A percentile compares a stretch with the other conserved stretches of the same genome.
phyloP scores from a whole-genome alignment of 2,329 filamentous ascomycete species.

The Hirsutella rhossiliensis region DNA sequence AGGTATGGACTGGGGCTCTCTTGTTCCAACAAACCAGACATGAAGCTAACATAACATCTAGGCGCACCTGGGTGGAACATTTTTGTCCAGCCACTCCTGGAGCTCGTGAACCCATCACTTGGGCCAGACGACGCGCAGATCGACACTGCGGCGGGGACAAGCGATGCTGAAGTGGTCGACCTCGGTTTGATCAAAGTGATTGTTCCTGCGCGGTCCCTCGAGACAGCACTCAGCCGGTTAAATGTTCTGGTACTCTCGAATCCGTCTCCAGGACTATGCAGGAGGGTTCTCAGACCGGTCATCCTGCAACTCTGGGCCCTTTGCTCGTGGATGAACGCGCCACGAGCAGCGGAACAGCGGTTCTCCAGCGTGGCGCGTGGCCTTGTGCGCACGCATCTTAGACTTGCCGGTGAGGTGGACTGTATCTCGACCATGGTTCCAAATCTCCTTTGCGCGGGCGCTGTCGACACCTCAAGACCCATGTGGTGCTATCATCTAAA shows the following conservation, averaged over 20 bases:
- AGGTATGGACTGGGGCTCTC: conserved; percentile 20
- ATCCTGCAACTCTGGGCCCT: conserved; percentile 53
- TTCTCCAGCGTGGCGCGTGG: conserved; percentile 33
- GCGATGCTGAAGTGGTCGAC: conserved; percentile 30
- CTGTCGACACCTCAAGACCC: conserved; percentile 13
- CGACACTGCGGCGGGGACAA: conserved; percentile 8
- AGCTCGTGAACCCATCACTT: conserved; percentile 33
- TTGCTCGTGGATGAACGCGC: conserved; percentile 33
- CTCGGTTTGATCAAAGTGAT: conserved; percentile 30
- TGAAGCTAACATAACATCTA: conserved; percentile 10
- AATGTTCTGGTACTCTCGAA: conserved; percentile 47
- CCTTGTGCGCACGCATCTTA: conserved; percentile 45
- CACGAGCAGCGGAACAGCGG: conserved; percentile 19
- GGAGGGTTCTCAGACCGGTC: conserved; percentile 45
- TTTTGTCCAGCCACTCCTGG: conserved; percentile 47
- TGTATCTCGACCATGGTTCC: conserved; percentile 36
- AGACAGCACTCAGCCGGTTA: conserved; percentile 40
- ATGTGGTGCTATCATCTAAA: conserved; percentile 42
- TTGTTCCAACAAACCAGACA: neutral
- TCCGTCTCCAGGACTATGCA: conserved; percentile 53
- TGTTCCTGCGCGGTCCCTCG: conserved; percentile 34
- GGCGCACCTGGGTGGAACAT: conserved; percentile 48
- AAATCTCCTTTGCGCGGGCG: conserved; percentile 45
- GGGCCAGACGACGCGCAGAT: conserved; percentile 1
- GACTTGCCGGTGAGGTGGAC: conserved; percentile 38